These are phyloP conservation scores for Leucosporidium yakuticum DNA, from an alignment of 768 basidiomycete genomes.

Conservation along the genomic window DNA sequence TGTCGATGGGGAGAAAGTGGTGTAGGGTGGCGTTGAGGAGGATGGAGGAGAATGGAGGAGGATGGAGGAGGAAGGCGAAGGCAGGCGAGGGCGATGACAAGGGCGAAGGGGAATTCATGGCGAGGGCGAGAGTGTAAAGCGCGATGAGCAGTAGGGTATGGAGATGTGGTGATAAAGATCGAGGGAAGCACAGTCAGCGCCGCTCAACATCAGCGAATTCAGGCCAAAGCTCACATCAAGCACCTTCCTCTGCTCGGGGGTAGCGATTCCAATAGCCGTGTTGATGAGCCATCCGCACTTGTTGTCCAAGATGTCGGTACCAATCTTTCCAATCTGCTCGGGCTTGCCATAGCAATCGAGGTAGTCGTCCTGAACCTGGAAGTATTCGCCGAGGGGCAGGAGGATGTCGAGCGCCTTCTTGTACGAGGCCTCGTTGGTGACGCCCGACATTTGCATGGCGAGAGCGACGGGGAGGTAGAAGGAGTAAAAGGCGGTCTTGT, in stretches of 20 bases:
- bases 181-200: background rate
- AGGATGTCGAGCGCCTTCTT: slow-evolving; percentile 71
- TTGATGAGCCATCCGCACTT: slow-evolving; percentile 98
- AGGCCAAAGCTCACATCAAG: slow-evolving; percentile 45
- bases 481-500: slow-evolving; percentile 96
- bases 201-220: background rate
- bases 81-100: background rate
- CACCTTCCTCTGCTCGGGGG: slow-evolving; percentile 47
- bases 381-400: slow-evolving; percentile 90
- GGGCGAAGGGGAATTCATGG: background rate
- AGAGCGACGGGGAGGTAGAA: slow-evolving; percentile 98
- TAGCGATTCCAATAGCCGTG: slow-evolving; percentile 58
- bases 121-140: background rate
- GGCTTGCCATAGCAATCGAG: slow-evolving; percentile 86
- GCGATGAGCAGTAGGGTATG: background rate
- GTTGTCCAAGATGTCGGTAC: slow-evolving; percentile 97
- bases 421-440: slow-evolving; percentile 56
- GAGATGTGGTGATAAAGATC: background rate
- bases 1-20: slow-evolving; percentile 51
- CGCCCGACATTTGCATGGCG: slow-evolving; percentile 66
- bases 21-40: slow-evolving; percentile 37
- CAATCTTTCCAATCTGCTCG: slow-evolving; percentile 90
- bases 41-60: background rate
- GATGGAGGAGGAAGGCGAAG: background rate
- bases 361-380: slow-evolving; percentile 97